A percentile compares a stretch with the other conserved stretches of the same genome.
phyloP scores from a whole-genome alignment of 73 alveolate genomes.

The Paramecium tetraurelia region DNA sequence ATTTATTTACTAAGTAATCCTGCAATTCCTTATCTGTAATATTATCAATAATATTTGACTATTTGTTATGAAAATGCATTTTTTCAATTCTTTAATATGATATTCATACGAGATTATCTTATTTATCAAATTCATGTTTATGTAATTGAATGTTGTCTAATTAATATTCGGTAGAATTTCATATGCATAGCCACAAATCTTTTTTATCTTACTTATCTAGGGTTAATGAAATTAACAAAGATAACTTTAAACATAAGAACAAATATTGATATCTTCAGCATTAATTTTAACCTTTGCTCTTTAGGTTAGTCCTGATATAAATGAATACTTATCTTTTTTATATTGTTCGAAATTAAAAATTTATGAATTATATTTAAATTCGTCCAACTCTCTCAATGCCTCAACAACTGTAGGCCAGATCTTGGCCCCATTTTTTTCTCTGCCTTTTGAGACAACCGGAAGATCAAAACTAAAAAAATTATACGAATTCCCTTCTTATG shows the following conservation, averaged over 20 bases:
- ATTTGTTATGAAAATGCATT: neutral
- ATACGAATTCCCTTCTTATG: neutral
- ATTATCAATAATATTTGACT: neutral
- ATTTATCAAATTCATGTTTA: neutral
- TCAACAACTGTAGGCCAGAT: constrained; percentile 46
- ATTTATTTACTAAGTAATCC: neutral
- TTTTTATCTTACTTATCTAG: neutral
- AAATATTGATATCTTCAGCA: neutral
- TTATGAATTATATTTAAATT: neutral
- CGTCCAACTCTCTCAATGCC: neutral
- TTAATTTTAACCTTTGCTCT: constrained; percentile 13
- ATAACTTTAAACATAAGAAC: constrained; percentile 4
- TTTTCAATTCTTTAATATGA: neutral
- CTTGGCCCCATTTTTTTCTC: neutral
- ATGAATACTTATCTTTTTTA: neutral
- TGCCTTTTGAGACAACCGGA: neutral
- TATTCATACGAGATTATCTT: neutral
- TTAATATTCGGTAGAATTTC: constrained; percentile 16
- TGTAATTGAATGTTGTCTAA: neutral
- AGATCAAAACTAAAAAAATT: constrained; percentile 39
- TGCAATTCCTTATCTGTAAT: neutral
- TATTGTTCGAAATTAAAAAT: neutral
- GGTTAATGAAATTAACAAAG: neutral
- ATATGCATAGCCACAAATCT: neutral
- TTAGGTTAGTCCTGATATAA: neutral